Evolutionary conservation across 2,329 filamentous ascomycete species (phyloP), one percentile per base, ranked within the genome.

Genomic region (Clonostachys sp.): DNA sequence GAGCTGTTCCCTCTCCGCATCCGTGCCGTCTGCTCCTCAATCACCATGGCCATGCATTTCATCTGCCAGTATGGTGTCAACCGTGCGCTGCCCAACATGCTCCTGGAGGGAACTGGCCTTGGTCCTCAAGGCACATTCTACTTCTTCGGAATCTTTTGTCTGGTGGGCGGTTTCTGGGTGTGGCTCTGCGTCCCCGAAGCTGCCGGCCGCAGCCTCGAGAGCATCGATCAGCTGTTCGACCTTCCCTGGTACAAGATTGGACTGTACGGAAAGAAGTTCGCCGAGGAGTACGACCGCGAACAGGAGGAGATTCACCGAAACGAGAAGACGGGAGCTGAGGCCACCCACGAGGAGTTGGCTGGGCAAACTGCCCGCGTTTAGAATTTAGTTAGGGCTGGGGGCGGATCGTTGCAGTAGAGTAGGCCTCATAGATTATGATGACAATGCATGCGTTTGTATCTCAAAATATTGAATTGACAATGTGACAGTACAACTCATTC

Each of bases 241-340:
- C 65, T 87, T 47, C 80, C 80, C 1, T 88, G 84, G 85, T 78
- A 83, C 58, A 73, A 79, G 62, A 87, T 89, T 55, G 84, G 85
- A 3, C 61, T 62, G 1, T 57, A 65, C 50, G 72, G 72, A 5
- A 71, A 71, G 49, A 53, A 53, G 34, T 67, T 42, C 40, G 49
- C 49, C 44, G 49, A 51, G 44, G 44, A 45, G 36, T 44, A 30
- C 18, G 46, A 48, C 30, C 46, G 46, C 34, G 34, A 48, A 42
- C 49, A 51, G 49, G 49, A 48, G 20, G 20, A 48, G 41, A 30
- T 43, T 9, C 42, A 45, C 14, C 12, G 7, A 13, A 40, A 51
- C 44, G 49, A 51, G 49, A 51, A 51, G 46, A 34, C 18, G 41
- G 43, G 36, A n/a, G 36, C 12, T 2, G 14, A 39, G 36, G 36